Conservation (phyloP, 805 yeast species). For the Allodekkera sacchari region DNA sequence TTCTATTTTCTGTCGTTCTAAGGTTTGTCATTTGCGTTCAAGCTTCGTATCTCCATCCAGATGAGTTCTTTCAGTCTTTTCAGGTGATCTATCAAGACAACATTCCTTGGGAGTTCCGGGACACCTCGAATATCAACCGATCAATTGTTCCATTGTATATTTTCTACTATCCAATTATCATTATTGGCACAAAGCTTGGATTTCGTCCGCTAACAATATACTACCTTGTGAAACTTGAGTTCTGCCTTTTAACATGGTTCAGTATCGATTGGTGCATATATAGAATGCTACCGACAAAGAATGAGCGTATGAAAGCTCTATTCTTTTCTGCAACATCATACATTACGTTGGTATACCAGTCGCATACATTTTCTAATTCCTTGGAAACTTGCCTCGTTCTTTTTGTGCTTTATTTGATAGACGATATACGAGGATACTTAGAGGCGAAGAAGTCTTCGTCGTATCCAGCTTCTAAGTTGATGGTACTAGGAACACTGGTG, state of each 20-base stretch:
- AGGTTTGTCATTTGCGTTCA: conserved; percentile 53
- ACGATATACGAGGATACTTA: conserved; percentile 17
- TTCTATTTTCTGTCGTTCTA: conserved; percentile 33
- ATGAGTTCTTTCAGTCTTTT: conserved; percentile 91
- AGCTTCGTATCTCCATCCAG: conserved; percentile 91
- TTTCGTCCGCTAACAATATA: conserved; percentile 41
- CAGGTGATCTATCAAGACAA: conserved; percentile 54
- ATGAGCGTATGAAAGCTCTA: conserved; percentile 30
- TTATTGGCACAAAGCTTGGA: conserved; percentile 25
- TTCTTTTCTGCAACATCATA: conserved; percentile 51
- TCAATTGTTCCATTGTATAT: conserved; percentile 63
- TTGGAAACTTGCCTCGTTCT: conserved; percentile 59
- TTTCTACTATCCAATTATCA: conserved; percentile 59
- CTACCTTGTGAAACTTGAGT: conserved; percentile 44
- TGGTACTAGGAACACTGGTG: conserved; percentile 38
- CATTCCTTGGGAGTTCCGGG: conserved; percentile 79
- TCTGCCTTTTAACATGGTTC: conserved; percentile 25
- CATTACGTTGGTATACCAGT: conserved; percentile 69
- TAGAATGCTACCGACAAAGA: conserved; percentile 25
- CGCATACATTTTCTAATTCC: conserved; percentile 86
- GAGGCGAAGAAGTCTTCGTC: conserved; percentile 4
- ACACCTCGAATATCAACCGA: conserved; percentile 45
- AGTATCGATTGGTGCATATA: conserved; percentile 23
- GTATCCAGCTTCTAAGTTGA: conserved; percentile 11
- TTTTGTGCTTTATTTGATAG: conserved; percentile 41